Conservation (phyloP, 108 stramenopile genomes). For the Nitzschia putrida region DNA sequence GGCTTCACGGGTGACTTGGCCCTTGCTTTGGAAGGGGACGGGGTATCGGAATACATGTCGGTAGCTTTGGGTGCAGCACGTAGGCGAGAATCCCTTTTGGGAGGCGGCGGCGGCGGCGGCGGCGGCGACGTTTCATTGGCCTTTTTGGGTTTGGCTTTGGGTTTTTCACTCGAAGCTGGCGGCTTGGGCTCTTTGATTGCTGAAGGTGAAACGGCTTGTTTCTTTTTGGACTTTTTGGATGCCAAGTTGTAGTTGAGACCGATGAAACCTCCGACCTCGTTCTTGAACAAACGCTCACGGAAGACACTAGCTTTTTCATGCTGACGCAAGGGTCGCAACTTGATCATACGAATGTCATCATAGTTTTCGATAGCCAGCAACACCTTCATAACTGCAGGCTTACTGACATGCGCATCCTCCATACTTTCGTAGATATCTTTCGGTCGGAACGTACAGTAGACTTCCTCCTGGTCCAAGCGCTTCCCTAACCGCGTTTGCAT, state of each 20-base stretch:
- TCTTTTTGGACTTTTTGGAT: not conserved
- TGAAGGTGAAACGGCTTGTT: not conserved
- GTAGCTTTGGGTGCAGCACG: too few relatives aligned
- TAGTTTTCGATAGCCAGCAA: conserved; percentile 55
- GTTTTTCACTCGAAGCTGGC: not conserved
- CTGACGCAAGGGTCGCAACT: conserved; percentile 37
- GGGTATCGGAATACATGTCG: not conserved
- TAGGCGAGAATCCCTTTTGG: not conserved
- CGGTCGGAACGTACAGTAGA: conserved; percentile 71
- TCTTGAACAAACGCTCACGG: conserved; percentile 6
- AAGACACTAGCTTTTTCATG: conserved; percentile 28
- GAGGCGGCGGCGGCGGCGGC: not conserved
- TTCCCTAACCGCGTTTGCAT: conserved; percentile 76
- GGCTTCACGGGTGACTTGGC: not conserved
- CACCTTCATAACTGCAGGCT: conserved; percentile 50
- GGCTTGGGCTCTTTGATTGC: not conserved
- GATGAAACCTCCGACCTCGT: conserved; percentile 35
- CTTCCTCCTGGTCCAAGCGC: conserved; percentile 70
- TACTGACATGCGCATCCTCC: conserved; percentile 55
- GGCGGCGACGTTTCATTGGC: not conserved
- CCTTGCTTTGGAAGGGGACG: not conserved
- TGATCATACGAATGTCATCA: conserved; percentile 62
- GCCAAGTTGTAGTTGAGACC: conserved; percentile 30
- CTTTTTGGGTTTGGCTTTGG: not conserved
- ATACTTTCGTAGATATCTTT: conserved; percentile 53